Evolutionary conservation across 192 early-diverging fungal genomes (phyloP).

Genomic region (Cladochytrium replicatum): DNA sequence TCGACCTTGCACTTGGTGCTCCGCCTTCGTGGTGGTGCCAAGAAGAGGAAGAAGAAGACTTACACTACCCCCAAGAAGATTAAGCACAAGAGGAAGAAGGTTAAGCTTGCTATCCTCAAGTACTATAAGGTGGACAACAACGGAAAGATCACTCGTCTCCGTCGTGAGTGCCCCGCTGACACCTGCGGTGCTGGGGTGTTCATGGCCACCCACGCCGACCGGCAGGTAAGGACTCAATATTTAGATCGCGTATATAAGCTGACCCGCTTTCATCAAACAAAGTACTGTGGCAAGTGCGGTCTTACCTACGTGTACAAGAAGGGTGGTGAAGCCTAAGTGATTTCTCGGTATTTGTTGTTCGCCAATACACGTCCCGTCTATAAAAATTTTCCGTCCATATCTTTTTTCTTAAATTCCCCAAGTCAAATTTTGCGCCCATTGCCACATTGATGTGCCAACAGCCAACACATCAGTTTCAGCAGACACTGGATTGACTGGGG

Average conservation of each 20-base stretch:
- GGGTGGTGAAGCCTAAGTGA: constrained; percentile 43
- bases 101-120: constrained; percentile 97
- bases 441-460: too few relatives aligned
- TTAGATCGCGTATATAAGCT: too few relatives aligned
- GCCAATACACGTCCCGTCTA: too few relatives aligned
- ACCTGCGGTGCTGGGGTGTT: constrained; percentile 99
- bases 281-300: constrained; percentile 96
- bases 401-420: too few relatives aligned
- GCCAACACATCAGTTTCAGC: too few relatives aligned
- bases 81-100: constrained; percentile 98
- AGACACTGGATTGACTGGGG: too few relatives aligned
- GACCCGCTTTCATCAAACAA: too few relatives aligned
- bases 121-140: constrained; percentile 98
- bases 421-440: too few relatives aligned
- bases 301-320: constrained; percentile 94
- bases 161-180: constrained; percentile 94
- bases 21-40: constrained; percentile 76
- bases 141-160: constrained; percentile 95
- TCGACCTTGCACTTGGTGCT: too few relatives aligned
- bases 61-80: constrained; percentile 99
- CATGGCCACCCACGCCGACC: constrained; percentile 96
- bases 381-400: too few relatives aligned
- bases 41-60: constrained; percentile 99
- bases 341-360: too few relatives aligned
- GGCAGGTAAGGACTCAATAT: too few relatives aligned